Evolutionary conservation across 2,329 filamentous ascomycete genomes (phyloP).

Genomic region (Teratosphaeria nubilosa): DNA sequence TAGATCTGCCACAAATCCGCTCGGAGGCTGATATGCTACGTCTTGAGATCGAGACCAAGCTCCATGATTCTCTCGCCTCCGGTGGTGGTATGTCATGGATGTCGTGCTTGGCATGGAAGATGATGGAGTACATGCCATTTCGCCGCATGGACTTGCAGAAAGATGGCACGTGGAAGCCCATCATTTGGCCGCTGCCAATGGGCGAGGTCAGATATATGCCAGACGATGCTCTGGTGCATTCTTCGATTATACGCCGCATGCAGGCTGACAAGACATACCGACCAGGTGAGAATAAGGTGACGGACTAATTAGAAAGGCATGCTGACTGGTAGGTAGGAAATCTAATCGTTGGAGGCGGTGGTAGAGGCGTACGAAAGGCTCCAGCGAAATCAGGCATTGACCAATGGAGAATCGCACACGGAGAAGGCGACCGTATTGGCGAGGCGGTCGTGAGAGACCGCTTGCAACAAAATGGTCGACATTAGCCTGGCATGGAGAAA

Average conservation of each 20-base stretch:
- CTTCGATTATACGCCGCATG: constrained; percentile 65
- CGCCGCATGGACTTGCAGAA: constrained; percentile 65
- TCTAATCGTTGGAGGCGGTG: constrained; percentile 68
- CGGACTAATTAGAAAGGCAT: background rate
- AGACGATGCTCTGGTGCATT: constrained; percentile 57
- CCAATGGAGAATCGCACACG: constrained; percentile 45
- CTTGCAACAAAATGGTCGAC: background rate
- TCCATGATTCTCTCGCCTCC: constrained; percentile 27
- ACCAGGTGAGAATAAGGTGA: constrained; percentile 32
- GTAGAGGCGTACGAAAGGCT: constrained; percentile 55
- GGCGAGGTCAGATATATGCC: constrained; percentile 73
- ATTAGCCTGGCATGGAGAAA: background rate
- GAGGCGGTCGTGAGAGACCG: background rate
- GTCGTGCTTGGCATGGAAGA: constrained; percentile 27
- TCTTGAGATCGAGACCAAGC: constrained; percentile 6
- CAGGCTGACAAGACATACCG: constrained; percentile 52
- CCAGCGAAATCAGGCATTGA: constrained; percentile 56
- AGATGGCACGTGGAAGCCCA: constrained; percentile 69
- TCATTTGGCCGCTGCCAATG: constrained; percentile 67
- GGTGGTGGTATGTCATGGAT: constrained; percentile 19
- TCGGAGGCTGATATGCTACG: background rate
- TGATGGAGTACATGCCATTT: constrained; percentile 74
- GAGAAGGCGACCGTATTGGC: background rate
- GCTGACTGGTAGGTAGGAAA: constrained; percentile 43
- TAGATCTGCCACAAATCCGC: background rate